Evolutionary conservation across 768 basidiomycete genomes (phyloP).

Genomic region (Asterophora parasitica): DNA sequence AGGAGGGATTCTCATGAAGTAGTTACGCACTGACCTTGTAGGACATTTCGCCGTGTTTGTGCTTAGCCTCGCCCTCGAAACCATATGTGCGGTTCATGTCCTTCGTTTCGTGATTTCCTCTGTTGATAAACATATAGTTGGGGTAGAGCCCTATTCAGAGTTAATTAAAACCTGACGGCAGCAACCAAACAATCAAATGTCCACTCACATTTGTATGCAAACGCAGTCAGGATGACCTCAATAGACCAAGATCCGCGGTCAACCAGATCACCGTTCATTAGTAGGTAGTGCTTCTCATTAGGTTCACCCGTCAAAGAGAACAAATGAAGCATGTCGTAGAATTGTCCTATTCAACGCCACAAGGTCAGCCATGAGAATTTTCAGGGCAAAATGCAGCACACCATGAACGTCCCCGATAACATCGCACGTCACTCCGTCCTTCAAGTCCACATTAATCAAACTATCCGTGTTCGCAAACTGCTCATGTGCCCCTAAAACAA

Average conservation of each 20-base stretch:
- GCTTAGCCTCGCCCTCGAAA: conserved; percentile 93
- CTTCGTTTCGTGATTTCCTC: conserved; percentile 95
- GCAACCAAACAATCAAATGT: background rate
- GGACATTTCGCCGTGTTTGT: conserved; percentile 93
- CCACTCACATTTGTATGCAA: conserved; percentile 87
- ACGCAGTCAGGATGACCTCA: conserved; percentile 87
- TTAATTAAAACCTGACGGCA: conserved; percentile 7
- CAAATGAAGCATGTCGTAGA: conserved; percentile 89
- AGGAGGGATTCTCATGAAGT: background rate
- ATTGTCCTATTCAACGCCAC: conserved; percentile 63
- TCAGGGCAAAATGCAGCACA: conserved; percentile 24
- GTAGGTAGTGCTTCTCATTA: conserved; percentile 73
- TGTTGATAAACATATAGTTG: conserved; percentile 84
- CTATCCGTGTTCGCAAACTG: conserved; percentile 75
- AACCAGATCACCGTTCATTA: conserved; percentile 96
- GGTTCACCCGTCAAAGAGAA: conserved; percentile 84
- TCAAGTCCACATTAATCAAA: conserved; percentile 70
- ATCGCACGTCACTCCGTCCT: conserved; percentile 79
- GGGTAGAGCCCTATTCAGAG: conserved; percentile 80
- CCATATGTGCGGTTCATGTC: conserved; percentile 97
- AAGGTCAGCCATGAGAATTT: background rate
- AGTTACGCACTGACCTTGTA: conserved; percentile 62
- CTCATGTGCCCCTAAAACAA: conserved; percentile 80
- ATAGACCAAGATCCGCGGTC: conserved; percentile 96
- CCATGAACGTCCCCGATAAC: conserved; percentile 97